A percentile compares a stretch with the other conserved stretches of the same genome.
Evolutionary conservation across 2,329 filamentous ascomycete genomes (phyloP).

Genomic region (Aureobasidium sp.): DNA sequence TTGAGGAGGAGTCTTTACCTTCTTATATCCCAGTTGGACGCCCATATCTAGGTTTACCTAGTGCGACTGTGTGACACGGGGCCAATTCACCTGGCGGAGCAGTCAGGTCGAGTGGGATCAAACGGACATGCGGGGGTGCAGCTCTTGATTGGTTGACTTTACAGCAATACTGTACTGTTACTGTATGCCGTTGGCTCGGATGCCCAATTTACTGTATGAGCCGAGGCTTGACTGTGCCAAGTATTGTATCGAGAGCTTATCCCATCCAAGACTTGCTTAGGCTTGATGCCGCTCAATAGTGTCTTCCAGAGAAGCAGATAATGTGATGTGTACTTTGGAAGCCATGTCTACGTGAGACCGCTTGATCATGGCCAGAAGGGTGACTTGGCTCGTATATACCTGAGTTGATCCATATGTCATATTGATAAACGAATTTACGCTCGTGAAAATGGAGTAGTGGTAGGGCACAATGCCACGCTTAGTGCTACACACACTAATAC

Average conservation of each 20-base stretch:
- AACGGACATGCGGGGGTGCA: not conserved
- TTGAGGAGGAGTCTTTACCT: not conserved
- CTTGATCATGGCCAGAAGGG: no score
- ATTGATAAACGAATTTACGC: no score
- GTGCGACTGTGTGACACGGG: not conserved
- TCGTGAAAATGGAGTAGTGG: no score
- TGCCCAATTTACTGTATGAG: not conserved
- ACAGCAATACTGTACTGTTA: not conserved
- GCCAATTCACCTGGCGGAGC: no score
- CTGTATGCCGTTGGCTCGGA: not conserved
- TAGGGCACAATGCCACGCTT: no score
- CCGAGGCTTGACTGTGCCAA: constrained; percentile 1
- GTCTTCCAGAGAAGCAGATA: not conserved
- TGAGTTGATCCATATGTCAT: no score
- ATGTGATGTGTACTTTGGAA: no score
- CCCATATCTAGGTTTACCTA: not conserved
- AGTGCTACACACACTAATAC: no score
- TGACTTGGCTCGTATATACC: no score
- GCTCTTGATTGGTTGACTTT: constrained; percentile 2
- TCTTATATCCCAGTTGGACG: not conserved
- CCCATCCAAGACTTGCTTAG: not conserved
- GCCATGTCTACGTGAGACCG: no score
- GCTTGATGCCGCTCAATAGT: not conserved
- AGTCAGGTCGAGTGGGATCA: not conserved
- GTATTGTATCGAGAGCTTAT: not conserved